Evolutionary conservation across 2,329 filamentous ascomycete genomes (phyloP).

Genomic region (Colletotrichum costaricense): DNA sequence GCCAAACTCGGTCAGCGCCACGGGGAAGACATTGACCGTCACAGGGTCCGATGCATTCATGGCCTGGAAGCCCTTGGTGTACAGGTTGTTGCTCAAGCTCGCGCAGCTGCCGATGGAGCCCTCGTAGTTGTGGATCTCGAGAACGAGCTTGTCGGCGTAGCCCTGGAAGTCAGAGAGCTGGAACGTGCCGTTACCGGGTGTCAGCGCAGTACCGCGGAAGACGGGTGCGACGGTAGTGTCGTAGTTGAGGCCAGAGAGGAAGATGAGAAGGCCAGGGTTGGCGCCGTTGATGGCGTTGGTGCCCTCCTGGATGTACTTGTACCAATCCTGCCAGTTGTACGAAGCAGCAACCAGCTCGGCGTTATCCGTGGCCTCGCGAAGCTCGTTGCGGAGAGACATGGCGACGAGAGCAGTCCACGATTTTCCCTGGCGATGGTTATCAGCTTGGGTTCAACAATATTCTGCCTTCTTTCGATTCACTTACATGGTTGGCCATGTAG

Average conservation of each 20-base stretch:
- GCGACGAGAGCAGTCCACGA: constrained; percentile 59
- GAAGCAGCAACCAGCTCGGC: constrained; percentile 44
- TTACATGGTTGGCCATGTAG: constrained; percentile 70
- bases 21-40: constrained; percentile 49
- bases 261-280: constrained; percentile 65
- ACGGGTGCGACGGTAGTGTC: constrained; percentile 66
- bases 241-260: constrained; percentile 69
- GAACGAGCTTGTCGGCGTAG: constrained; percentile 65
- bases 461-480: constrained; percentile 24
- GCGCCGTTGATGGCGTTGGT: constrained; percentile 61
- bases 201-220: constrained; percentile 58
- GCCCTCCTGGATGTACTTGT: constrained; percentile 60
- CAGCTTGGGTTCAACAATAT: not conserved
- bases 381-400: constrained; percentile 66
- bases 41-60: constrained; percentile 50
- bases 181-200: constrained; percentile 58
- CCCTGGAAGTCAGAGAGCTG: constrained; percentile 57
- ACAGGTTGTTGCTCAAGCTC: constrained; percentile 57
- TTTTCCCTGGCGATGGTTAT: constrained; percentile 48
- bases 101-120: constrained; percentile 60
- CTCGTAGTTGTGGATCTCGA: constrained; percentile 72
- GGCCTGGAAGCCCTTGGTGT: constrained; percentile 64
- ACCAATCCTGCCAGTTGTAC: constrained; percentile 70
- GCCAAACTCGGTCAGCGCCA: constrained; percentile 66
- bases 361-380: constrained; percentile 55